A percentile compares a stretch with the other conserved stretches of the same genome.
Conservation (phyloP, 177 flowering plant genomes). For the Vitis hybrid region DNA sequence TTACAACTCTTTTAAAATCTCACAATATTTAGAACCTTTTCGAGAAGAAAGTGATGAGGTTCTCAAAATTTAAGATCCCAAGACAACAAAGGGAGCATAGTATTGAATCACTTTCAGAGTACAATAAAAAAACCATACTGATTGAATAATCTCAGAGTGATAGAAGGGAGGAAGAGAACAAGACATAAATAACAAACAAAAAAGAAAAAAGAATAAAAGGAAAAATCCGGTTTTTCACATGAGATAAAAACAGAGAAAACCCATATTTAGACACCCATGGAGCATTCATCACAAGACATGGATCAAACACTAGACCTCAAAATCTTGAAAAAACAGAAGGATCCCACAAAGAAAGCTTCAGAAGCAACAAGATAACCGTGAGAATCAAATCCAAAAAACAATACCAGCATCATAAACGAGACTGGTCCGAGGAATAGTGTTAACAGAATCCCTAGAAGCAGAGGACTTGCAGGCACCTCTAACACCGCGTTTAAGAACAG, state of each 20-base stretch:
- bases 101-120: not conserved
- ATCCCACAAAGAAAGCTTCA: not conserved
- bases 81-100: not conserved
- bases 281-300: not conserved
- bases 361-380: not conserved
- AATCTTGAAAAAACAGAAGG: not conserved
- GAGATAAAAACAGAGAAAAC: constrained; percentile 1
- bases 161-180: not conserved
- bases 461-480: constrained; percentile 55
- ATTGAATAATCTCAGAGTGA: not conserved
- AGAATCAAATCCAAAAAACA: not conserved
- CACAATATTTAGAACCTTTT: not conserved
- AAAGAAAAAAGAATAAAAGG: not conserved
- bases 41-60: not conserved
- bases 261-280: not conserved
- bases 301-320: not conserved
- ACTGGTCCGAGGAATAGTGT: constrained; percentile 72
- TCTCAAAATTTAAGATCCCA: not conserved
- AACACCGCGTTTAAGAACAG: constrained; percentile 53
- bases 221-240: not conserved
- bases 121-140: not conserved
- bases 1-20: not conserved
- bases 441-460: constrained; percentile 54
- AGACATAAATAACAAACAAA: not conserved
- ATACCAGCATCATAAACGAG: constrained; percentile 87